Base-by-base conservation (phyloP, 2,329 filamentous ascomycete species). In the Epicoccum sorghinum region DNA sequence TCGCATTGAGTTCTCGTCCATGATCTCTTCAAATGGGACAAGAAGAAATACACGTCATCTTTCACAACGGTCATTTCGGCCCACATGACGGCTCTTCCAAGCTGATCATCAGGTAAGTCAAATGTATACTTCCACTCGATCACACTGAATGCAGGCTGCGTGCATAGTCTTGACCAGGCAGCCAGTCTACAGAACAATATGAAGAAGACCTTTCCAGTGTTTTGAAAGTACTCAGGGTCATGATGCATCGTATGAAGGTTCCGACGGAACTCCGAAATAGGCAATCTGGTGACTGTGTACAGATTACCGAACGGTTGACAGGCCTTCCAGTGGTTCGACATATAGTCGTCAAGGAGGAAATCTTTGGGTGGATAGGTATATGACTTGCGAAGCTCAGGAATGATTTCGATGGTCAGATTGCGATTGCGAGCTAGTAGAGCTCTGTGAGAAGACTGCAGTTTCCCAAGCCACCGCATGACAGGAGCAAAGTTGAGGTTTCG, bases 231-330 rank as follows among this genome's bases (percentile, higher is more conserved):
- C 13, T 38, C 37, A n/a, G n/a, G 22, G 14, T 45, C 25, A 9
- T 35, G 14, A 12, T 32, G 18, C 6, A 23, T 39, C 3, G 41
- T 32, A 1, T 22, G 1, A 13, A 22, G 33, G 13, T 4, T 5
- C 9, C 25, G 7, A 18, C 4, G 24, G n/a, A 8, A 8, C 12
- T 7, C 33, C 9, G 35, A 22, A n/a, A 30, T 18, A 9, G 9
- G 30, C 7, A 43, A 37, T 3, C 9, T 18, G n/a, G 3, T 47
- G 0, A 66, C 38, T 1, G 40, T 30, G 32, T 71, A 69, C 24
- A 70, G 25, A 29, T 70, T 69, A 0, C 68, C 68, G 47, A 66
- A 67, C 3, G 39, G 37, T 33, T 59, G 46, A 46, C 64, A 67
- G 8, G 54, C 59, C 32, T 57, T 60, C 69, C 67, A 72, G 32